Conservation (phyloP, 106 monocot species). For the Acanthochlamys bracteata region DNA sequence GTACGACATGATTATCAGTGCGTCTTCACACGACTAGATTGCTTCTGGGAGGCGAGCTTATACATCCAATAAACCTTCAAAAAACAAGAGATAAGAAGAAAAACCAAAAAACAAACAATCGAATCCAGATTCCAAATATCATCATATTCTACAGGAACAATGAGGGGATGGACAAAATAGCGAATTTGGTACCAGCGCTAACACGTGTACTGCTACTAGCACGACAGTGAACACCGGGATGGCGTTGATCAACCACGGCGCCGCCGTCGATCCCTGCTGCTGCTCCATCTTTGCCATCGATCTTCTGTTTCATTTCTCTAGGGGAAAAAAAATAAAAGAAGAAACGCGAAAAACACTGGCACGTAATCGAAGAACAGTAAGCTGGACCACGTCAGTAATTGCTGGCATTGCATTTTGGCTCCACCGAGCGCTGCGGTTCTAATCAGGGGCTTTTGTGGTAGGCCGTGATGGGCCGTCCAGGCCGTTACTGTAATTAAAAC, state of each 20-base stretch:
- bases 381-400: no score
- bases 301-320: background rate
- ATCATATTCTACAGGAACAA: background rate
- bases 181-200: constrained; percentile 27
- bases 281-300: background rate
- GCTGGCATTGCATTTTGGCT: no score
- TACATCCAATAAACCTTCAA: constrained; percentile 62
- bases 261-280: constrained; percentile 1
- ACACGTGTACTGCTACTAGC: constrained; percentile 50
- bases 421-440: no score
- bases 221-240: constrained; percentile 30
- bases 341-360: background rate
- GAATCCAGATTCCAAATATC: background rate
- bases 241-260: constrained; percentile 30
- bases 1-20: constrained; percentile 16
- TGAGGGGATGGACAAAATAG: no score
- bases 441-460: no score
- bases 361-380: background rate
- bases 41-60: constrained; percentile 48
- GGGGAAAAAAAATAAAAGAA: no score
- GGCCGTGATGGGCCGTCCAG: no score
- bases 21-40: constrained; percentile 30
- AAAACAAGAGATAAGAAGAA: background rate
- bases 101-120: background rate
- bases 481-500: no score